These are phyloP conservation scores for Panicum miliaceum DNA, from an alignment of 176 grass and related monocot genomes.

Conservation along the genomic window DNA sequence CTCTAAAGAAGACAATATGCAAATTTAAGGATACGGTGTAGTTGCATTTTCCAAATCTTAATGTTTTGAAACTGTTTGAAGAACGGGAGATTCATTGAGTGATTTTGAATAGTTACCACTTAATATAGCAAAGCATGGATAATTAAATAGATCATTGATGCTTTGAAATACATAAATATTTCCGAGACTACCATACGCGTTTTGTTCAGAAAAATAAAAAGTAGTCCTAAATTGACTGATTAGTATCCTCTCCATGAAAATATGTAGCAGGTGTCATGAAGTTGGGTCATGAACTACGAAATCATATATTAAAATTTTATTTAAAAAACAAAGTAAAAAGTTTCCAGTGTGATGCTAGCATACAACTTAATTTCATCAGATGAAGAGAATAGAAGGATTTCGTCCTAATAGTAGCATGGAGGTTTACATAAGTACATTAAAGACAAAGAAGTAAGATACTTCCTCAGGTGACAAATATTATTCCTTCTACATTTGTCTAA, in stretches of 20 bases:
- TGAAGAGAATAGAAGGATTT: neutral
- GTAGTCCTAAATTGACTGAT: neutral
- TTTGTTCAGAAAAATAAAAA: neutral
- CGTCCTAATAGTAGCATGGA: neutral
- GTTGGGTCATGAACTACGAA: neutral
- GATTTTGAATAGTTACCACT: too few species aligned
- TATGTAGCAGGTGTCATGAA: neutral
- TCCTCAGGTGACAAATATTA: too few species aligned
- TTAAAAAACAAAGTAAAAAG: neutral
- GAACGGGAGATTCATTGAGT: too few species aligned
- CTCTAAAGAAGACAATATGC: too few species aligned
- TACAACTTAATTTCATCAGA: neutral
- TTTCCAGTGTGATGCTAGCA: neutral
- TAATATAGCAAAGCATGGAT: too few species aligned
- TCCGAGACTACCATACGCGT: neutral
- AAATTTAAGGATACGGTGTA: too few species aligned
- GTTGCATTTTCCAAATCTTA: too few species aligned
- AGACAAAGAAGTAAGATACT: too few species aligned
- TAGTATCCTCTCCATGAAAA: neutral
- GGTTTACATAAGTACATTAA: too few species aligned
- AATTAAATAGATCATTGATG: too few species aligned
- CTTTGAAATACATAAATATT: neutral
- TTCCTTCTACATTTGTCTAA: too few species aligned
- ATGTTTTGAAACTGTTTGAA: too few species aligned
- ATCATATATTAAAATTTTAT: neutral